Conservation (phyloP, 2,329 filamentous ascomycete genomes). For the Fusarium sp. region DNA sequence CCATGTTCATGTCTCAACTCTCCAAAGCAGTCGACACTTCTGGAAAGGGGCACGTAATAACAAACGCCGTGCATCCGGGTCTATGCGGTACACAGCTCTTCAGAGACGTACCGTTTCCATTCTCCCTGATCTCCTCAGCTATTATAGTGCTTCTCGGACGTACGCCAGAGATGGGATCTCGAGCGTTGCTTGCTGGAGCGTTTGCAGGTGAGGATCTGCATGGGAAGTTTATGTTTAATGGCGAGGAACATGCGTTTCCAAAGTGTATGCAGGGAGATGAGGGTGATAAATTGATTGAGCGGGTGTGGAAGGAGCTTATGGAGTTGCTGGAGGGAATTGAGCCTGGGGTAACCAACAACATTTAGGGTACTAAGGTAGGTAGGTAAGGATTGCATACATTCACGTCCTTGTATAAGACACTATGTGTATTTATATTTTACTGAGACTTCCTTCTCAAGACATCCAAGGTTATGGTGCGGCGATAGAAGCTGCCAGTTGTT, state of each 20-base stretch:
- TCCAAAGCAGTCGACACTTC: constrained; percentile 50
- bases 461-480: too few species aligned
- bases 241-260: constrained; percentile 43
- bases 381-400: too few species aligned
- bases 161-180: constrained; percentile 55
- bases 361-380: constrained; percentile 37
- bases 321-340: constrained; percentile 58
- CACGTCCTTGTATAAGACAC: too few species aligned
- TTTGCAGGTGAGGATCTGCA: constrained; percentile 55
- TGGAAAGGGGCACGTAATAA: constrained; percentile 50
- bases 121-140: constrained; percentile 41
- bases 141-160: constrained; percentile 50
- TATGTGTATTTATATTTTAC: too few species aligned
- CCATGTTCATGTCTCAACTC: constrained; percentile 50
- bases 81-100: constrained; percentile 58
- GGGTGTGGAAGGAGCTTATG: constrained; percentile 58
- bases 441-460: too few species aligned
- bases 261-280: constrained; percentile 50
- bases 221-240: constrained; percentile 57
- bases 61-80: constrained; percentile 57
- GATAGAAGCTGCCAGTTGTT: too few species aligned
- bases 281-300: constrained; percentile 53
- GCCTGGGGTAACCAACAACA: constrained; percentile 53
- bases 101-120: constrained; percentile 48
- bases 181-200: constrained; percentile 55